A percentile compares a stretch with the other conserved stretches of the same genome.
Evolutionary conservation across 2,329 filamentous ascomycete species (phyloP).

Genomic region (Cadophora sp.): DNA sequence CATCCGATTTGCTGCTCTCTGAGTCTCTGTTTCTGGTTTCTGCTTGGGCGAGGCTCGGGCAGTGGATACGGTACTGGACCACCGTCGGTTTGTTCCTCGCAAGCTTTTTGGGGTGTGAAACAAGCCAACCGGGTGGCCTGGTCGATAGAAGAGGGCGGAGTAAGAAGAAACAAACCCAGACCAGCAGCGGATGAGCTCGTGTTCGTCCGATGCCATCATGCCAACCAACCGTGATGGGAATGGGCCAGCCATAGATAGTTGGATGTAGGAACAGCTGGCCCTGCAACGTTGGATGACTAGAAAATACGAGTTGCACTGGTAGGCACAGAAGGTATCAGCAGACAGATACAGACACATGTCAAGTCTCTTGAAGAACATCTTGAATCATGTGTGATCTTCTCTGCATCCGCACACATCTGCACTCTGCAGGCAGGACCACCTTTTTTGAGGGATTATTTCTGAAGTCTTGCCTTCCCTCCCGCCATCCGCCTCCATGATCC

Average conservation of each 20-base stretch:
- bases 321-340: neutral
- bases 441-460: slow-evolving; percentile 14
- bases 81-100: neutral
- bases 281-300: neutral
- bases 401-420: neutral
- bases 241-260: neutral
- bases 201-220: slow-evolving; percentile 13
- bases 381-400: neutral
- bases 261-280: neutral
- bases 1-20: slow-evolving; percentile 10
- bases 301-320: too few species aligned
- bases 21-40: neutral
- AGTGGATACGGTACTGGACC: too few species aligned
- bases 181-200: neutral
- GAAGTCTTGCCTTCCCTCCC: neutral
- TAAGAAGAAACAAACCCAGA: neutral
- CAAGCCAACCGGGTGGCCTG: slow-evolving; percentile 6
- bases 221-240: neutral
- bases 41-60: neutral
- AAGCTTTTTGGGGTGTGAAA: slow-evolving; percentile 7
- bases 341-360: neutral
- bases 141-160: slow-evolving; percentile 6
- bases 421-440: slow-evolving; percentile 13
- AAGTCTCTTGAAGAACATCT: neutral
- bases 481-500: neutral